Conservation (phyloP, 2,329 filamentous ascomycete species). For the Truncatella angustata region DNA sequence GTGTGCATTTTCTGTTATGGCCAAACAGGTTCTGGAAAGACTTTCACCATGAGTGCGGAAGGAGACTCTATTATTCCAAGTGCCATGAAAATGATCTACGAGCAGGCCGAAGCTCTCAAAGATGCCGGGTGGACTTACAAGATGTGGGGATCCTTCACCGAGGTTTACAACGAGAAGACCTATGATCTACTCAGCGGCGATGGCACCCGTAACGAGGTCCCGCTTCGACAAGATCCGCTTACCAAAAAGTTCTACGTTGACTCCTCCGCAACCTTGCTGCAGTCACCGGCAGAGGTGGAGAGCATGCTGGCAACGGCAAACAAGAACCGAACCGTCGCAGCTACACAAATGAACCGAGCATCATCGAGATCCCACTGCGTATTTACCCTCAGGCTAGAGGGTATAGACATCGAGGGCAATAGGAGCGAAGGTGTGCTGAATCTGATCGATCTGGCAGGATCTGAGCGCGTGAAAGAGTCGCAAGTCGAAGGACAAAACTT, state of each 20-base stretch:
- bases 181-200: conserved; percentile 73
- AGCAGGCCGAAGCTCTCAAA: conserved; percentile 76
- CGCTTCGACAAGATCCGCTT: conserved; percentile 75
- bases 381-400: conserved; percentile 80
- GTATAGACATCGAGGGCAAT: conserved; percentile 67
- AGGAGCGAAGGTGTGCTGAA: conserved; percentile 91
- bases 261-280: conserved; percentile 48
- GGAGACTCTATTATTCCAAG: conserved; percentile 90
- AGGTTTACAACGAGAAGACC: conserved; percentile 97
- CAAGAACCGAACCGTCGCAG: conserved; percentile 85
- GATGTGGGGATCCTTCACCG: conserved; percentile 93
- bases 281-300: conserved; percentile 78
- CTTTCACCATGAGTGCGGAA: conserved; percentile 79
- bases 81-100: conserved; percentile 90
- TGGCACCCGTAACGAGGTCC: conserved; percentile 79
- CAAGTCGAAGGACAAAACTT: conserved; percentile 14
- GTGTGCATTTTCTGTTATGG: conserved; percentile 99
- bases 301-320: conserved; percentile 76
- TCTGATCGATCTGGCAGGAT: conserved; percentile 91
- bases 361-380: conserved; percentile 94
- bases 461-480: conserved; percentile 63
- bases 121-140: conserved; percentile 93
- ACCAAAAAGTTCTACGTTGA: conserved; percentile 27
- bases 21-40: conserved; percentile 96
- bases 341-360: conserved; percentile 95